Conservation (phyloP, 140 eudicot species). For the Cichorium intybus region DNA sequence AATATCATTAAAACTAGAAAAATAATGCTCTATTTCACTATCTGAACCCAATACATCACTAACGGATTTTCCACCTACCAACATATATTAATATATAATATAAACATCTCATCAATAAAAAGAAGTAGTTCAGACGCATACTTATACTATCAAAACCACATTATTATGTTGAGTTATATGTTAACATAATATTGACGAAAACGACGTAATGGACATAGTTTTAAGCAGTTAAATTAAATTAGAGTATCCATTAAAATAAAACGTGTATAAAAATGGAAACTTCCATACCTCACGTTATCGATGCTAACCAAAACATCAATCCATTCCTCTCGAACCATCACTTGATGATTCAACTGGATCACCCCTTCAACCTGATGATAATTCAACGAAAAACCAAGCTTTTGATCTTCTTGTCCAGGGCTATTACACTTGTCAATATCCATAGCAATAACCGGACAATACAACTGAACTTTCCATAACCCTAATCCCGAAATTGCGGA, state of each 20-base stretch:
- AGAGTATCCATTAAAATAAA: not conserved
- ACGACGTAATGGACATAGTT: not conserved
- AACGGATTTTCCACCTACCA: no score
- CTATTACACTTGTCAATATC: slow-evolving; percentile 46
- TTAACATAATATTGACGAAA: not conserved
- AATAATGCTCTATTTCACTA: no score
- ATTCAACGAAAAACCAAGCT: slow-evolving; percentile 58
- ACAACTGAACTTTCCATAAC: slow-evolving; percentile 84
- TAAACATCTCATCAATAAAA: no score
- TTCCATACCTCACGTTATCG: slow-evolving; percentile 80
- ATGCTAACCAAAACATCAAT: slow-evolving; percentile 69
- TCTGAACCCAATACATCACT: no score
- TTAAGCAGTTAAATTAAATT: no score
- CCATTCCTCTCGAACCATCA: slow-evolving; percentile 63
- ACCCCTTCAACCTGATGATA: slow-evolving; percentile 88
- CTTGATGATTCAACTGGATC: slow-evolving; percentile 65
- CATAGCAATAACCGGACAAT: slow-evolving; percentile 89
- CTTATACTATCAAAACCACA: not conserved
- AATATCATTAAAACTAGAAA: no score
- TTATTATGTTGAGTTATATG: not conserved
- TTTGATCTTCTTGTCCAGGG: slow-evolving; percentile 43
- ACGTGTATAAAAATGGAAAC: not conserved
- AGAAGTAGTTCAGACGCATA: not conserved
- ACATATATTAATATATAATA: no score
- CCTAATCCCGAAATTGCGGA: slow-evolving; percentile 48